Conservation (phyloP, 2,329 filamentous ascomycete species). For the Alternaria rosae region DNA sequence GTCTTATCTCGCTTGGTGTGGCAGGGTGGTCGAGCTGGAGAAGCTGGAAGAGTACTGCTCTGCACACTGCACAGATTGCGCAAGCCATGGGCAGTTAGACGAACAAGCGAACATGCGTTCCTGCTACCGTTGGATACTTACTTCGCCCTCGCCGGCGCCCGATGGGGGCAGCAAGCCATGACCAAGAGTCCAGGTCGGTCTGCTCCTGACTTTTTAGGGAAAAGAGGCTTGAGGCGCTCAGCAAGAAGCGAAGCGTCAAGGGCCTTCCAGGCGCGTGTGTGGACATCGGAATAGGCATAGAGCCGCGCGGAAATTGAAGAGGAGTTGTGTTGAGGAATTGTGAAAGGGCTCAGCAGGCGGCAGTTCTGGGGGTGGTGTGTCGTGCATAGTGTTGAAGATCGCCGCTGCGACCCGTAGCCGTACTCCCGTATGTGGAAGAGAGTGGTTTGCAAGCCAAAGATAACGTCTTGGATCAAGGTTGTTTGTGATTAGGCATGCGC, state of each 20-base stretch:
- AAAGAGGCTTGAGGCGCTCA: constrained; percentile 30
- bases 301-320: constrained; percentile 19
- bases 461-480: constrained; percentile 26
- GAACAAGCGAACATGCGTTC: constrained; percentile 37
- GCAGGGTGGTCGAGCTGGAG: constrained; percentile 3
- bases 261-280: constrained; percentile 11
- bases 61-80: constrained; percentile 16
- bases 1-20: constrained; percentile 38
- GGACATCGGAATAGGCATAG: constrained; percentile 16
- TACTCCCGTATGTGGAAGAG: constrained; percentile 21
- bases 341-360: constrained; percentile 18
- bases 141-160: constrained; percentile 30
- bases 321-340: constrained; percentile 34
- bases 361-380: constrained; percentile 24
- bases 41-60: constrained; percentile 2
- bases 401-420: constrained; percentile 22
- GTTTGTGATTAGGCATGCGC: constrained; percentile 18
- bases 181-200: constrained; percentile 31
- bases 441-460: constrained; percentile 19
- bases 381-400: constrained; percentile 19
- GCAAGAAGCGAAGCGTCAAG: constrained; percentile 31
- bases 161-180: constrained; percentile 14
- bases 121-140: constrained; percentile 34
- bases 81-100: constrained; percentile 27
- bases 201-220: constrained; percentile 27